Conservation (phyloP, 2,329 filamentous ascomycete species). For the Pseudogymnoascus sp. region DNA sequence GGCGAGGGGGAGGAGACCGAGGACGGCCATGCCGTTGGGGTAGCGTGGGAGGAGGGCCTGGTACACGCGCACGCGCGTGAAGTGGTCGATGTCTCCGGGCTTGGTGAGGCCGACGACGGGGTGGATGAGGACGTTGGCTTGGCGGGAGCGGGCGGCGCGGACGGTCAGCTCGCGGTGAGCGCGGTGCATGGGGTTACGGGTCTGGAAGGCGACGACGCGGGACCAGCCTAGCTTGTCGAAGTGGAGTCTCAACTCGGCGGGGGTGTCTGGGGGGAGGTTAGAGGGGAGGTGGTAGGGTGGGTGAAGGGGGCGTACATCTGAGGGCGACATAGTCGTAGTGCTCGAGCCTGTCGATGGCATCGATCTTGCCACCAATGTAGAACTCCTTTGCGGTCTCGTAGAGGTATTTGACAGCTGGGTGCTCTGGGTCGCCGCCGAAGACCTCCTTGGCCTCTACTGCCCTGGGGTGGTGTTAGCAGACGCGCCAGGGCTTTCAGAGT, state of each 20-base stretch:
- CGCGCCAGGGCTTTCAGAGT: background rate
- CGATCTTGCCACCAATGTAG: conserved; percentile 92
- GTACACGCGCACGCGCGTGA: conserved; percentile 98
- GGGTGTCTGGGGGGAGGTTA: conserved; percentile 57
- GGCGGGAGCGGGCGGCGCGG: conserved; percentile 86
- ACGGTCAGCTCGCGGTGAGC: conserved; percentile 97
- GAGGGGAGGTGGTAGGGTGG: conserved; percentile 7
- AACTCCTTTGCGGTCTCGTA: conserved; percentile 73
- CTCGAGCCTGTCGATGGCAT: conserved; percentile 89
- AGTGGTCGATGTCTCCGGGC: conserved; percentile 98
- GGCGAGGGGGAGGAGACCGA: conserved; percentile 87
- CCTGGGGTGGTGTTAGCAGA: conserved; percentile 40
- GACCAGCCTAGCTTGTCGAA: conserved; percentile 99
- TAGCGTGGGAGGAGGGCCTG: conserved; percentile 93
- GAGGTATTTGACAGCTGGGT: conserved; percentile 89
- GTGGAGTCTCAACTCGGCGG: conserved; percentile 87
- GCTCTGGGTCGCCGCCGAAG: conserved; percentile 84
- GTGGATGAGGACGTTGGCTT: conserved; percentile 98
- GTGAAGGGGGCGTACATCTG: conserved; percentile 58
- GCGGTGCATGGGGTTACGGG: conserved; percentile 97
- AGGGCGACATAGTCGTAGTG: conserved; percentile 99
- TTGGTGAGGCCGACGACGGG: conserved; percentile 97
- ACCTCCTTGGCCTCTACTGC: conserved; percentile 85
- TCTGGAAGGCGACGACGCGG: conserved; percentile 98
- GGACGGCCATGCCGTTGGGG: conserved; percentile 97